Conservation (phyloP, 192 early-diverging fungal genomes). For the Linnemannia exigua region DNA sequence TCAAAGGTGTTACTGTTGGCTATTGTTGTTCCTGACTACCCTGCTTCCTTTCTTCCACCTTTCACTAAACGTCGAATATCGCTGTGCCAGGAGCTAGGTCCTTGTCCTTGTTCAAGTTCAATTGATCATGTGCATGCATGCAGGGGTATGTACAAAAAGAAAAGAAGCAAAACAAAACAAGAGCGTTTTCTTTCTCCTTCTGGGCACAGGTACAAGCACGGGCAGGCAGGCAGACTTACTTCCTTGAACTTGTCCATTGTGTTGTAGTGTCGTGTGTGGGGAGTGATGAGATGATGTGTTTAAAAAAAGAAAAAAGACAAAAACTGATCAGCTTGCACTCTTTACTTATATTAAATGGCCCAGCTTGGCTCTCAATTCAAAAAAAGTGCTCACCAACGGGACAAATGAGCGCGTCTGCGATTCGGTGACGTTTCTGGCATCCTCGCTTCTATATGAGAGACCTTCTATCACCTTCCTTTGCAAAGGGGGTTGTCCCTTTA, state of each 20-base stretch:
- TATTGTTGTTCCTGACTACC: neutral
- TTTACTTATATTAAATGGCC: slow-evolving; percentile 5
- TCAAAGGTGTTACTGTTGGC: neutral
- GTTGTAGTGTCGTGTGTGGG: slow-evolving; percentile 15
- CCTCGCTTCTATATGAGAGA: neutral
- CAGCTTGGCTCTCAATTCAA: neutral
- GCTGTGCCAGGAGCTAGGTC: neutral
- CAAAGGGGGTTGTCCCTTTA: too few species aligned
- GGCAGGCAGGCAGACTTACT: slow-evolving; percentile 53
- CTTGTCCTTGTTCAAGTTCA: neutral
- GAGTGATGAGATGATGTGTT: slow-evolving; percentile 23
- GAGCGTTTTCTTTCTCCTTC: neutral
- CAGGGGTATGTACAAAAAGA: neutral
- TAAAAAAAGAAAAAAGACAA: slow-evolving; percentile 15
- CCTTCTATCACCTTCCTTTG: neutral
- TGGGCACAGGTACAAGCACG: neutral
- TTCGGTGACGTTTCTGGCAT: slow-evolving; percentile 29
- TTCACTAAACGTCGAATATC: neutral
- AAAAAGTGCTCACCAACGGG: neutral
- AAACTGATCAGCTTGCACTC: neutral
- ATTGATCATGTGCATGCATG: neutral
- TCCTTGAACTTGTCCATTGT: slow-evolving; percentile 69
- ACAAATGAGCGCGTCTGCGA: neutral
- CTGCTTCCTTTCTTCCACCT: neutral
- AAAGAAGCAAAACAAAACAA: neutral